Conservation (phyloP, 73 alveolate species). For the Paramecium bursaria region DNA sequence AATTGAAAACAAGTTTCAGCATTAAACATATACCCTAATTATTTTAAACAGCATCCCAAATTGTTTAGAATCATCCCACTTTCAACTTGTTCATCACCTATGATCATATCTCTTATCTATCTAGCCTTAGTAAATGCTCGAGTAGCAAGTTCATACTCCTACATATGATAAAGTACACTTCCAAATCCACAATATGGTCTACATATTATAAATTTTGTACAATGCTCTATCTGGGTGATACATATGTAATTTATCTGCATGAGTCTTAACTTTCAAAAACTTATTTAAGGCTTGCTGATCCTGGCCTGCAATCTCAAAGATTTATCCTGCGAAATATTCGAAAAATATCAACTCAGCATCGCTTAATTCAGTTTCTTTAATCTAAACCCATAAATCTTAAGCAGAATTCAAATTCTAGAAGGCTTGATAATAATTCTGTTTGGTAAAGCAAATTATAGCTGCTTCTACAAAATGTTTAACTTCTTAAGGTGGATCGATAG, state of each 20-base stretch:
- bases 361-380: constrained; percentile 10
- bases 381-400: constrained; percentile 30
- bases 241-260: constrained; percentile 30
- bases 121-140: constrained; percentile 56
- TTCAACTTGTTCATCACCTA: constrained; percentile 54
- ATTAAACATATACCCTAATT: constrained; percentile 6
- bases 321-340: constrained; percentile 49
- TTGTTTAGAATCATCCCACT: constrained; percentile 33
- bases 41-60: constrained; percentile 46
- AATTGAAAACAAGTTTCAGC: constrained; percentile 42
- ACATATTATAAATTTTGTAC: background rate
- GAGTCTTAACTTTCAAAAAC: constrained; percentile 31
- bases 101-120: constrained; percentile 25
- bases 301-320: constrained; percentile 48
- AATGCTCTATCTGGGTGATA: constrained; percentile 59
- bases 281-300: constrained; percentile 50
- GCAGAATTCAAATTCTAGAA: constrained; percentile 37
- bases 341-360: constrained; percentile 49
- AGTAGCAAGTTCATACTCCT: constrained; percentile 38
- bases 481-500: constrained; percentile 29
- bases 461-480: constrained; percentile 39
- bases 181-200: constrained; percentile 65
- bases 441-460: constrained; percentile 15
- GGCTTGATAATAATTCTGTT: constrained; percentile 32
- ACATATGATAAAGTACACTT: constrained; percentile 44